phyloP scores from a whole-genome alignment of 768 basidiomycete genomes.

The Coprinopsis strossmayeri region DNA sequence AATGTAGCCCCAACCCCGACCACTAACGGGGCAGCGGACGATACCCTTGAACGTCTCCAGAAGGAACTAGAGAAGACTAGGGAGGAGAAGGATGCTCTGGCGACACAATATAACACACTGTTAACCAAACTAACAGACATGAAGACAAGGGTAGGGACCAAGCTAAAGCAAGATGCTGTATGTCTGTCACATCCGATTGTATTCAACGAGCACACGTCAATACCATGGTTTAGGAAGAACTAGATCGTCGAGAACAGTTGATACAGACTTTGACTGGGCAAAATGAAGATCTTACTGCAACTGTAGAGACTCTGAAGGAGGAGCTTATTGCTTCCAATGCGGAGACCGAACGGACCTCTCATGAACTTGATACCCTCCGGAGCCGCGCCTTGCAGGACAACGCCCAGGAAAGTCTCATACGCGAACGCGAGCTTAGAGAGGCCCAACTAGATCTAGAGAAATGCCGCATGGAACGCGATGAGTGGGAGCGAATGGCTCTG shows the following conservation, averaged over 20 bases:
- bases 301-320: constrained; percentile 71
- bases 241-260: constrained; percentile 85
- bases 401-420: constrained; percentile 60
- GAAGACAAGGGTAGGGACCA: constrained; percentile 90
- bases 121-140: constrained; percentile 88
- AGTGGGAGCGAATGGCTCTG: constrained; percentile 44
- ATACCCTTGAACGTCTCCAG: constrained; percentile 51
- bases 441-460: constrained; percentile 83
- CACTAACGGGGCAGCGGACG: constrained; percentile 31
- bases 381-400: constrained; percentile 58
- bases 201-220: not conserved
- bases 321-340: constrained; percentile 74
- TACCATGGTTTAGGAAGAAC: constrained; percentile 73
- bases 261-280: constrained; percentile 74
- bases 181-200: constrained; percentile 16
- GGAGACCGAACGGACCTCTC: constrained; percentile 65
- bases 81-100: constrained; percentile 86
- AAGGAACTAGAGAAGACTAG: constrained; percentile 67
- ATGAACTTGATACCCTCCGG: constrained; percentile 65
- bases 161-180: constrained; percentile 95
- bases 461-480: constrained; percentile 71
- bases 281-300: constrained; percentile 64
- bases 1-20: constrained; percentile 20
- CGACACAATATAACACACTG: constrained; percentile 78
- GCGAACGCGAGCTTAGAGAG: constrained; percentile 80